Conservation (phyloP, 768 basidiomycete species). For the Podaxis carcinomalis region DNA sequence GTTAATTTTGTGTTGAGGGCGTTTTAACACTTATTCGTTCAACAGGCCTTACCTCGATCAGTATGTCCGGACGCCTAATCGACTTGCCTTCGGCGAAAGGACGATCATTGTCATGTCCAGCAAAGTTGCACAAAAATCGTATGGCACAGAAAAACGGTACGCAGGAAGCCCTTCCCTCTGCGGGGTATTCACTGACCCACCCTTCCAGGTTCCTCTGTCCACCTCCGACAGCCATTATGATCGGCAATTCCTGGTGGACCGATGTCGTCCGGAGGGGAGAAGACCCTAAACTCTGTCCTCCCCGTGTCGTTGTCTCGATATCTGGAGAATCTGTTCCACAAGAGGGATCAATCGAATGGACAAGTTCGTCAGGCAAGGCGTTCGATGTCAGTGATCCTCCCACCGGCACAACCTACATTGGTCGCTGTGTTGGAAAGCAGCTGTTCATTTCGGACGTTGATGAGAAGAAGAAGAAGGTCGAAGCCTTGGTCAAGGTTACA, state of each 20-base stretch:
- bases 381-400: slow-evolving; percentile 80
- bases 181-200: slow-evolving; percentile 16
- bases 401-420: slow-evolving; percentile 83
- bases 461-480: slow-evolving; percentile 93
- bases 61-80: slow-evolving; percentile 80
- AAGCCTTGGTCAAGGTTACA: slow-evolving; percentile 86
- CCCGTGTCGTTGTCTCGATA: slow-evolving; percentile 84
- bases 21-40: background rate
- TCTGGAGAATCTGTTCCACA: slow-evolving; percentile 86
- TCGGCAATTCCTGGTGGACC: slow-evolving; percentile 94
- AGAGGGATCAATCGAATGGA: slow-evolving; percentile 88
- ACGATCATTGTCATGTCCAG: slow-evolving; percentile 97
- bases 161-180: slow-evolving; percentile 14
- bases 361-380: slow-evolving; percentile 74
- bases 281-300: slow-evolving; percentile 70
- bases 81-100: slow-evolving; percentile 87
- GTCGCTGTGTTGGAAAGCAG: slow-evolving; percentile 90
- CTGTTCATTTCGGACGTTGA: slow-evolving; percentile 94
- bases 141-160: slow-evolving; percentile 92
- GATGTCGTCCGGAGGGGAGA: slow-evolving; percentile 72
- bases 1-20: background rate
- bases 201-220: slow-evolving; percentile 77
- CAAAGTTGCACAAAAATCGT: slow-evolving; percentile 95
- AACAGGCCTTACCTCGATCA: slow-evolving; percentile 76
- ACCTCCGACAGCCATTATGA: slow-evolving; percentile 90